Percentiles rank a stretch among this genome's conserved stretches.
phyloP scores from a whole-genome alignment of 2,329 filamentous ascomycete species.

The Ceratocystis papillata region DNA sequence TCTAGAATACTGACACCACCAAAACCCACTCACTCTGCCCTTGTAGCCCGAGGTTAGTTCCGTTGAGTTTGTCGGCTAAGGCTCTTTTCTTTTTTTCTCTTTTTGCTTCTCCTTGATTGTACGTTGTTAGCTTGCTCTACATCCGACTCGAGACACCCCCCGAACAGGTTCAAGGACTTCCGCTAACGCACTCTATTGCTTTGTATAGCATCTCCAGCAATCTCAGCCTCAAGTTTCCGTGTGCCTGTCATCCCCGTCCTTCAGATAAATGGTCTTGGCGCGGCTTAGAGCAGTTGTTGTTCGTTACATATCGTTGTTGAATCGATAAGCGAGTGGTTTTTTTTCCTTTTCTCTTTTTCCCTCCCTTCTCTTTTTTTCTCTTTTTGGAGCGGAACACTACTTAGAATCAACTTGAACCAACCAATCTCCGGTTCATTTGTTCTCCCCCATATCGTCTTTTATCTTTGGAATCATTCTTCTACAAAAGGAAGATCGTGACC shows the following conservation, averaged over 20 bases:
- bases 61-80: constrained; percentile 7
- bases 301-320: constrained; percentile 15
- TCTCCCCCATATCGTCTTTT: not conserved
- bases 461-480: constrained; percentile 10
- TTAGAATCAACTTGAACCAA: constrained; percentile 15
- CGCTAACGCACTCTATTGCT: constrained; percentile 1
- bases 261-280: constrained; percentile 12
- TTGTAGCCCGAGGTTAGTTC: constrained; percentile 3
- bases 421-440: constrained; percentile 4
- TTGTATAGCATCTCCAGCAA: not conserved
- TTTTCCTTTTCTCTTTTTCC: constrained; percentile 5
- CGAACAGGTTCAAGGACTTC: not conserved
- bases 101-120: not conserved
- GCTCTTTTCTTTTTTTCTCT: not conserved
- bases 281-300: constrained; percentile 11
- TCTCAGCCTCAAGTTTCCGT: constrained; percentile 5
- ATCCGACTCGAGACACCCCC: constrained; percentile 8
- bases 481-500: constrained; percentile 12
- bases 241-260: not conserved
- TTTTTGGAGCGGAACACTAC: not conserved
- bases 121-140: not conserved
- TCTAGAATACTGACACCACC: constrained; percentile 9
- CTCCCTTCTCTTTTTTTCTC: constrained; percentile 16
- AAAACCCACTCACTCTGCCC: not conserved
- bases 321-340: constrained; percentile 22